Base-by-base conservation (phyloP, 331 rosid genomes). In the Ulmus americana region DNA sequence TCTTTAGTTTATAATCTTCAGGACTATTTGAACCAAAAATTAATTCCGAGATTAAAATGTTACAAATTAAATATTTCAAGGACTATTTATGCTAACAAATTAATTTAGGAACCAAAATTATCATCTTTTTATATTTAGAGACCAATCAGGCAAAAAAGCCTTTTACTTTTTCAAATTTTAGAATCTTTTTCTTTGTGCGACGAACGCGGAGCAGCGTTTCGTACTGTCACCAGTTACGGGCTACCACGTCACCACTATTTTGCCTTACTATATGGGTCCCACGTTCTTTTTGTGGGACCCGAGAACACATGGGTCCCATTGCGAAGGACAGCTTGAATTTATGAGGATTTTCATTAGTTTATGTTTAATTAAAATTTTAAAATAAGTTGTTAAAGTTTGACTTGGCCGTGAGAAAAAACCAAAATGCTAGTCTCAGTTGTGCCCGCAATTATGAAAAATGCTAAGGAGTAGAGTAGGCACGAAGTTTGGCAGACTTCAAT, bases 151-250 rank as follows among this genome's bases (percentile, higher is more conserved):
- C 47, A 20, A 0, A 39, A 54, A 54, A 8, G 14, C 9, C 5
- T 20, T 53, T 16, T 16, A 0, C 2, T 44, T 28, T 59, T 7
- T 40, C 9, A 7, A n/a, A 3, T 6, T 5, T 13, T 14, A 13
- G 38, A 74, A 45, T 61, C 22, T 65, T 55, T 59, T 62, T 39
- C 46, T 51, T 13, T 59, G 53, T 0, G 66, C 79, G 80, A 47
- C 15, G 58, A 73, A 61, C 45, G 77, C 64, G 78, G 74, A 40
- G 5, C 13, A 53, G 35, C 42, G 16, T 45, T 5, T 5, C 55
- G 10, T 7, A 15, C 67, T 13, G 38, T 63, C 61, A 39, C 79
- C 56, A 56, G 40, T 72, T 8, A 51, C 70, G 48, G 14, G 60
- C 65, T 46, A 43, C 65, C 67, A 28, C 22, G 68, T 52, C 70